These are phyloP conservation scores for Akanthomyces uredinophilus DNA, from an alignment of 2,329 filamentous ascomycete species.

Conservation along the genomic window DNA sequence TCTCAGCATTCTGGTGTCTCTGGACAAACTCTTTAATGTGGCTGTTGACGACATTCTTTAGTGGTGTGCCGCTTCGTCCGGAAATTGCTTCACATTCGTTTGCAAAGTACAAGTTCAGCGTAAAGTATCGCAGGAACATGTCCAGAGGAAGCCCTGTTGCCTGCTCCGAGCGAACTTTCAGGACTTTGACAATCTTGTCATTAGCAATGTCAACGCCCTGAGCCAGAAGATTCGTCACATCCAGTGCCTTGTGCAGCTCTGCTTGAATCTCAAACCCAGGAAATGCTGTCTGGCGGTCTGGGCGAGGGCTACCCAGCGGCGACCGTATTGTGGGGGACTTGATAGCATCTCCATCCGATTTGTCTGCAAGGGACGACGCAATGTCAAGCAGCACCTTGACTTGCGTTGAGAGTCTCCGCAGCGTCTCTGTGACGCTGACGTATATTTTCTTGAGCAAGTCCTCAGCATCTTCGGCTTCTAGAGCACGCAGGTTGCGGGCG, in stretches of 20 bases:
- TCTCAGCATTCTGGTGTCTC: constrained; percentile 64
- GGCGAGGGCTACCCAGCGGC: constrained; percentile 47
- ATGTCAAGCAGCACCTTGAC: constrained; percentile 94
- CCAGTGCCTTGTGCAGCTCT: constrained; percentile 70
- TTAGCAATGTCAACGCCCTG: constrained; percentile 78
- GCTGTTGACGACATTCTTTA: constrained; percentile 74
- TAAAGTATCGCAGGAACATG: constrained; percentile 76
- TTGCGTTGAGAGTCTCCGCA: constrained; percentile 81
- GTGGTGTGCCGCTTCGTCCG: constrained; percentile 66
- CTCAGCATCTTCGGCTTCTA: constrained; percentile 82
- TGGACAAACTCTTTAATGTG: constrained; percentile 80
- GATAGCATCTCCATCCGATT: constrained; percentile 32
- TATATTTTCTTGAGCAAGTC: constrained; percentile 78
- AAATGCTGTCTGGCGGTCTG: constrained; percentile 25
- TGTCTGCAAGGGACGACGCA: constrained; percentile 64
- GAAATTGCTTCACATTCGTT: constrained; percentile 84
- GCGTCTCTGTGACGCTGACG: constrained; percentile 77
- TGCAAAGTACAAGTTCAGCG: constrained; percentile 74
- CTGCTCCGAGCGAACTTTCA: constrained; percentile 73
- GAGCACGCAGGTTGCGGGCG: constrained; percentile 77
- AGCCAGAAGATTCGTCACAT: constrained; percentile 71
- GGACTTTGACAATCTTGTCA: constrained; percentile 67
- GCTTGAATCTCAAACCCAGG: constrained; percentile 55
- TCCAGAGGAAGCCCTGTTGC: constrained; percentile 61
- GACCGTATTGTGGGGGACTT: constrained; percentile 47